These are phyloP conservation scores for Lecanoromycetidae sp. DNA, from an alignment of 2,329 filamentous ascomycete genomes.

Conservation along the genomic window DNA sequence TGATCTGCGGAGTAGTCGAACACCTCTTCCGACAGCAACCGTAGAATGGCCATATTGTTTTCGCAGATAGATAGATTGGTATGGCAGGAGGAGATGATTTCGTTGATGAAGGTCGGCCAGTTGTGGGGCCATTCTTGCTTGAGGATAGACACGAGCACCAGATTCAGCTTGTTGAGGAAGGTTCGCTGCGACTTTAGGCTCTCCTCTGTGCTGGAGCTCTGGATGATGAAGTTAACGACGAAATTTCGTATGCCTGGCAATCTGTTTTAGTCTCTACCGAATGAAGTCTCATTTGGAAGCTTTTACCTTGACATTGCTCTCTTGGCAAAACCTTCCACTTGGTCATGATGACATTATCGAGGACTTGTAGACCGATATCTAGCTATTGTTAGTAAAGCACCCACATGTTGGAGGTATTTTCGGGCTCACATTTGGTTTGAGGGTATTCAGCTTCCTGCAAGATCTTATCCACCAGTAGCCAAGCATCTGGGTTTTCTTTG, in stretches of 20 bases:
- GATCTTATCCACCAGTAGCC: constrained; percentile 95
- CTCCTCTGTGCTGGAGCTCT: constrained; percentile 82
- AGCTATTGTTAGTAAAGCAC: constrained; percentile 26
- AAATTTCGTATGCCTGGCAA: constrained; percentile 87
- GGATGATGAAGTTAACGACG: constrained; percentile 95
- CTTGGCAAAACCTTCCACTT: constrained; percentile 96
- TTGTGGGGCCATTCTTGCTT: constrained; percentile 99
- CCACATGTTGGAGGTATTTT: constrained; percentile 18
- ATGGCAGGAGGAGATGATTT: constrained; percentile 94
- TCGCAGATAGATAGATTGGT: constrained; percentile 95
- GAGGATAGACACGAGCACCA: constrained; percentile 90
- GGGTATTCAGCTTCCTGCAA: constrained; percentile 84
- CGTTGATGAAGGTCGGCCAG: constrained; percentile 99
- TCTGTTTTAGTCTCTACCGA: constrained; percentile 1
- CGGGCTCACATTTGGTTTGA: constrained; percentile 81
- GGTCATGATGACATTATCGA: constrained; percentile 97
- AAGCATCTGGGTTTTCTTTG: constrained; percentile 97
- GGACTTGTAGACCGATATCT: constrained; percentile 90
- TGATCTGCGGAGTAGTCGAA: constrained; percentile 98
- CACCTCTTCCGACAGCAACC: constrained; percentile 90
- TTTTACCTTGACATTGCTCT: constrained; percentile 86
- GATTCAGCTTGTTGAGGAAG: constrained; percentile 93
- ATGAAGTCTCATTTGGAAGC: constrained; percentile 22
- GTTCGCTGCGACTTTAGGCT: constrained; percentile 72
- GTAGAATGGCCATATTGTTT: constrained; percentile 98